A percentile compares a stretch with the other conserved stretches of the same genome.
Conservation (phyloP, 306 rosid species). For the Vigna hirtella region DNA sequence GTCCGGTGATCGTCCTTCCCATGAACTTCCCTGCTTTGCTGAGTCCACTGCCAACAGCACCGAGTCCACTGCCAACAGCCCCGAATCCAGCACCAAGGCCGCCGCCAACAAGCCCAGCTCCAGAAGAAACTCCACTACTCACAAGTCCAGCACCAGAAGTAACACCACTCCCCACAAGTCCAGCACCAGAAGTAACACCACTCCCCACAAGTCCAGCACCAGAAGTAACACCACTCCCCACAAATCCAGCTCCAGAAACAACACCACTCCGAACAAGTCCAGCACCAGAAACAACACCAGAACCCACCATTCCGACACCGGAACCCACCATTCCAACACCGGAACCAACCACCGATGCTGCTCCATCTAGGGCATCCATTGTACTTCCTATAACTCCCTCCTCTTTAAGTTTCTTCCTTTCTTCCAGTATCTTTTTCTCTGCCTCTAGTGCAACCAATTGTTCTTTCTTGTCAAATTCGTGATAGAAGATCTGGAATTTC, state of each 20-base stretch:
- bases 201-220: slow-evolving; percentile 64
- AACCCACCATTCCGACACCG: slow-evolving; percentile 75
- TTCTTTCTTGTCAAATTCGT: slow-evolving; percentile 80
- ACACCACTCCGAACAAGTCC: slow-evolving; percentile 66
- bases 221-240: slow-evolving; percentile 46
- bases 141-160: slow-evolving; percentile 45
- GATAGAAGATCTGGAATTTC: slow-evolving; percentile 67
- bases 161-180: slow-evolving; percentile 42
- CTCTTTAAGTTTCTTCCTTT: slow-evolving; percentile 78
- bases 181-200: slow-evolving; percentile 45
- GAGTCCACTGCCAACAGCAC: slow-evolving; percentile 65
- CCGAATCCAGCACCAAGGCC: slow-evolving; percentile 39
- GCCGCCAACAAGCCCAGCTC: slow-evolving; percentile 41
- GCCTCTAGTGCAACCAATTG: slow-evolving; percentile 76
- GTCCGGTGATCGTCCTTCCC: slow-evolving; percentile 91
- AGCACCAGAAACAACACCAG: slow-evolving; percentile 61
- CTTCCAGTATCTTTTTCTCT: slow-evolving; percentile 82
- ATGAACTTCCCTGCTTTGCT: slow-evolving; percentile 84
- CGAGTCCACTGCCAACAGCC: slow-evolving; percentile 58
- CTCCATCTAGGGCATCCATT: slow-evolving; percentile 90
- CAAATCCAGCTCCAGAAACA: slow-evolving; percentile 49
- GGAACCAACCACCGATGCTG: slow-evolving; percentile 65
- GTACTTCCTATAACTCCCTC: slow-evolving; percentile 92
- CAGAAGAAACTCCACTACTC: slow-evolving; percentile 36
- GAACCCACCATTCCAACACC: slow-evolving; percentile 70